Evolutionary conservation across 2,329 filamentous ascomycete genomes (phyloP).

Genomic region (Phyllosticta citribraziliensis): DNA sequence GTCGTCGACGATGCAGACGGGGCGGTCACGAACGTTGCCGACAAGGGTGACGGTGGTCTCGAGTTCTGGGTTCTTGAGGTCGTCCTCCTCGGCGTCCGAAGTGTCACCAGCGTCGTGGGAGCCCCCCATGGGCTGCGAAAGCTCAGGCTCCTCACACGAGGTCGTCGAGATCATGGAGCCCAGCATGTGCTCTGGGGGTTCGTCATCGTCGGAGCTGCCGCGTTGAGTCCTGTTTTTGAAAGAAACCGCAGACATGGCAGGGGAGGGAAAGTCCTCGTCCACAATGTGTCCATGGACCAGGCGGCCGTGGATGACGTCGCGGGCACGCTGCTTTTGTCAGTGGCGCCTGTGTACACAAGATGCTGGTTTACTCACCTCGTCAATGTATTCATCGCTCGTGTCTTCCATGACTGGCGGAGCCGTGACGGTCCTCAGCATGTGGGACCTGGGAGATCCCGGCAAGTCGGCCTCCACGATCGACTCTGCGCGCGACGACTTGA

Average conservation of each 20-base stretch:
- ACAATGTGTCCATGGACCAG: constrained; percentile 92
- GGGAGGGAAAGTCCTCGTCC: constrained; percentile 82
- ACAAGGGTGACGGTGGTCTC: constrained; percentile 98
- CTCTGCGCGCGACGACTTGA: constrained; percentile 11
- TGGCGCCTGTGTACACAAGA: constrained; percentile 3
- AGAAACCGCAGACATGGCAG: constrained; percentile 54
- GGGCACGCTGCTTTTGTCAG: constrained; percentile 46
- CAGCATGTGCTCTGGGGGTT: constrained; percentile 68
- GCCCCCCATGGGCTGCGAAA: constrained; percentile 65
- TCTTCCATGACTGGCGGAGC: constrained; percentile 21
- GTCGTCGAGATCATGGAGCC: constrained; percentile 71
- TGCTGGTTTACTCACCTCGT: constrained; percentile 42
- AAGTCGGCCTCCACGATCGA: constrained; percentile 22
- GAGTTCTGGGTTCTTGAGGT: constrained; percentile 66
- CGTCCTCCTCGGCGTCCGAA: constrained; percentile 88
- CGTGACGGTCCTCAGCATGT: constrained; percentile 10
- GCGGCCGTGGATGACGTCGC: constrained; percentile 84
- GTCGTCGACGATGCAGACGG: constrained; percentile 92
- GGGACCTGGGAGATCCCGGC: constrained; percentile 12
- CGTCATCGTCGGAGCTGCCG: constrained; percentile 39
- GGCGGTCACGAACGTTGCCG: constrained; percentile 77
- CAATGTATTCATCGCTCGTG: constrained; percentile 51
- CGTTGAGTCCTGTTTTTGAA: constrained; percentile 36
- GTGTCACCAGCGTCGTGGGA: constrained; percentile 73
- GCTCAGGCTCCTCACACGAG: constrained; percentile 40